These are phyloP conservation scores for Apiotrichum mycotoxinovorans DNA, from an alignment of 1,284 basidiomycete species.

Conservation along the genomic window DNA sequence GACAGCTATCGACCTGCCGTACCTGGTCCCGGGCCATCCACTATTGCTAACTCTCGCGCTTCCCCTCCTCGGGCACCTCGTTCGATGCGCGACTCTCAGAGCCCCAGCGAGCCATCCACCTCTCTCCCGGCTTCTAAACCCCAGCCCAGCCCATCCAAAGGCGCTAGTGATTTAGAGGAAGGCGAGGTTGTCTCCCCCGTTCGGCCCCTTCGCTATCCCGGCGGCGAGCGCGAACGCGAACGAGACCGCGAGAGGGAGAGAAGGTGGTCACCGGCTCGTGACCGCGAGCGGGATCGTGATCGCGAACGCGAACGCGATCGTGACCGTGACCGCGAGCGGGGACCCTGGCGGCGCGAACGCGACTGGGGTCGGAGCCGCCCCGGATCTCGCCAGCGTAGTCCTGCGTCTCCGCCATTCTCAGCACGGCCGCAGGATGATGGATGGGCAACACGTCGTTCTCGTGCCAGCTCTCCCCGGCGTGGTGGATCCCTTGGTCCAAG, in stretches of 20 bases:
- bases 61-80: constrained; percentile 26
- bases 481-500: constrained; percentile 1
- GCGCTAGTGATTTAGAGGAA: constrained; percentile 39
- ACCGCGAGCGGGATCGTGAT: constrained; percentile 15
- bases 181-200: constrained; percentile 45
- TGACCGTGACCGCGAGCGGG: constrained; percentile 17
- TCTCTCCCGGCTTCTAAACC: neutral
- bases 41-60: constrained; percentile 9
- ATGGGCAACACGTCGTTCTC: constrained; percentile 7
- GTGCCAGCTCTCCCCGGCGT: constrained; percentile 6
- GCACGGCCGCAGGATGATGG: constrained; percentile 7
- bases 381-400: constrained; percentile 12
- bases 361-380: constrained; percentile 15
- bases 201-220: constrained; percentile 16
- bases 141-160: neutral
- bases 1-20: constrained; percentile 5
- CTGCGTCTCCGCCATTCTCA: constrained; percentile 7
- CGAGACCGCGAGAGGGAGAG: constrained; percentile 23
- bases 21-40: constrained; percentile 18
- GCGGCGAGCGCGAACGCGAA: constrained; percentile 8
- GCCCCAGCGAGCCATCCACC: constrained; percentile 21
- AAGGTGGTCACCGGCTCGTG: constrained; percentile 4
- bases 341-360: constrained; percentile 4
- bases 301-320: constrained; percentile 19
- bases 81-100: constrained; percentile 30